A percentile compares a stretch with the other conserved stretches of the same genome.
Conservation (phyloP, 495 filamentous ascomycete genomes). For the Immersiella caudata region DNA sequence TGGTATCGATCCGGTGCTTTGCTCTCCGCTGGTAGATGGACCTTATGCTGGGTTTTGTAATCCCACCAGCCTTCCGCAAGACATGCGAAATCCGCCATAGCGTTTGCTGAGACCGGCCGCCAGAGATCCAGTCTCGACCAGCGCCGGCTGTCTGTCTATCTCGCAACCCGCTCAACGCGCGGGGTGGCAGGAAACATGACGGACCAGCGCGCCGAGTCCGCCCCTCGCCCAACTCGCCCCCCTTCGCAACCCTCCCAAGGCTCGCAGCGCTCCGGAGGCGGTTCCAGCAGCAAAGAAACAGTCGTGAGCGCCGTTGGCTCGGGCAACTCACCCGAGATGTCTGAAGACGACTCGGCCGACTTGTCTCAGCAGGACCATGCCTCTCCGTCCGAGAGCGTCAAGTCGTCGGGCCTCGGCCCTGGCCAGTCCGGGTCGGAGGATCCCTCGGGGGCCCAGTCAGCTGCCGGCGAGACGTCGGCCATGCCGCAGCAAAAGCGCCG, state of each 20-base stretch:
- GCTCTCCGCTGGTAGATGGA: background rate
- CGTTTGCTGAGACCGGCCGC: slow-evolving; percentile 10
- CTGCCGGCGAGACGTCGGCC: slow-evolving; percentile 33
- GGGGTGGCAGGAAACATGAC: slow-evolving; percentile 24
- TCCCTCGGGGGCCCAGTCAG: slow-evolving; percentile 23
- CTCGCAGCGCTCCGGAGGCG: slow-evolving; percentile 27
- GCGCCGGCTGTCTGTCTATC: background rate
- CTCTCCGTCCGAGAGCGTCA: slow-evolving; percentile 38
- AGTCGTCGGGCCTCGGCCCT: slow-evolving; percentile 25
- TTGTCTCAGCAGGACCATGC: slow-evolving; percentile 36
- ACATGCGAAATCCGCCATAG: slow-evolving; percentile 4
- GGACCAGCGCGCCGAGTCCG: slow-evolving; percentile 20
- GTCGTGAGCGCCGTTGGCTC: slow-evolving; percentile 19
- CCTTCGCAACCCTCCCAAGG: slow-evolving; percentile 31
- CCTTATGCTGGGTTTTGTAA: background rate
- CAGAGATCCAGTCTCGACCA: background rate
- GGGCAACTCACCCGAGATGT: slow-evolving; percentile 35
- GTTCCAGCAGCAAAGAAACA: slow-evolving; percentile 27
- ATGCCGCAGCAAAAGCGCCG: slow-evolving; percentile 82
- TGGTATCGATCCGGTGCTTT: background rate
- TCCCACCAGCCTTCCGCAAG: background rate
- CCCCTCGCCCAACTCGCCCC: slow-evolving; percentile 30
- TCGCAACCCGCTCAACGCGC: background rate
- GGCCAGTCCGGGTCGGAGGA: slow-evolving; percentile 35
- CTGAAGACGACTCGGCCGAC: slow-evolving; percentile 41